Evolutionary conservation across 148 eudicot genomes (phyloP).

Genomic region (Fallopia convolvulus): DNA sequence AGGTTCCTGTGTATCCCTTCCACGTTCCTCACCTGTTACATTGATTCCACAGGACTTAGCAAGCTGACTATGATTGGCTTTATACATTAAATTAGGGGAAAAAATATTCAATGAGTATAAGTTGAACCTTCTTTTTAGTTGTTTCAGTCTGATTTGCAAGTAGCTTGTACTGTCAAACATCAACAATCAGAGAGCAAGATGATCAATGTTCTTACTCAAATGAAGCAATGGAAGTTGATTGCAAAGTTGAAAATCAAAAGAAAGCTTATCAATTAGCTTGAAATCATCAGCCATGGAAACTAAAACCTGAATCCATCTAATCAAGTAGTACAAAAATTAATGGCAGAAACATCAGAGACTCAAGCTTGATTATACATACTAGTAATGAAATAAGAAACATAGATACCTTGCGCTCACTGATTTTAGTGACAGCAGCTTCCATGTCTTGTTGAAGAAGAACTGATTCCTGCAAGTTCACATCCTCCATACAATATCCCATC

Average conservation of each 20-base stretch:
- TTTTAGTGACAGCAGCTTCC: slow-evolving; percentile 35
- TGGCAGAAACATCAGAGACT: too few relatives aligned
- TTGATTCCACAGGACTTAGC: too few relatives aligned
- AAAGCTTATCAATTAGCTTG: not conserved
- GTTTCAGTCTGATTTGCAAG: slow-evolving; percentile 42
- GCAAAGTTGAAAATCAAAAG: not conserved
- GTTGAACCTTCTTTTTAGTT: slow-evolving; percentile 58
- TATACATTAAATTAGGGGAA: not conserved
- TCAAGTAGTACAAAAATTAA: not conserved
- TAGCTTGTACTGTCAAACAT: slow-evolving; percentile 41
- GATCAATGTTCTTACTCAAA: not conserved
- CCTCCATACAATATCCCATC: slow-evolving; percentile 73
- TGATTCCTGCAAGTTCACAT: slow-evolving; percentile 38
- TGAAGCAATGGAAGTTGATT: not conserved
- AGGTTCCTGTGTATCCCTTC: slow-evolving; percentile 45
- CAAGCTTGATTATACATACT: too few relatives aligned
- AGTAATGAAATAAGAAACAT: not conserved
- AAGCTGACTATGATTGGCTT: too few relatives aligned
- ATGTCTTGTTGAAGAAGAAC: slow-evolving; percentile 47
- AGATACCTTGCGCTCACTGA: slow-evolving; percentile 70
- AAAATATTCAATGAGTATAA: not conserved
- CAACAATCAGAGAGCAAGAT: not conserved
- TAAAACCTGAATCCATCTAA: not conserved
- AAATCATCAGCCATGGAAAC: not conserved
- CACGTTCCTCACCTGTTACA: slow-evolving; percentile 43